Evolutionary conservation across 2,329 filamentous ascomycete species (phyloP), one percentile per base, ranked within the genome.

Genomic region (Phialemonium atrogriseum): DNA sequence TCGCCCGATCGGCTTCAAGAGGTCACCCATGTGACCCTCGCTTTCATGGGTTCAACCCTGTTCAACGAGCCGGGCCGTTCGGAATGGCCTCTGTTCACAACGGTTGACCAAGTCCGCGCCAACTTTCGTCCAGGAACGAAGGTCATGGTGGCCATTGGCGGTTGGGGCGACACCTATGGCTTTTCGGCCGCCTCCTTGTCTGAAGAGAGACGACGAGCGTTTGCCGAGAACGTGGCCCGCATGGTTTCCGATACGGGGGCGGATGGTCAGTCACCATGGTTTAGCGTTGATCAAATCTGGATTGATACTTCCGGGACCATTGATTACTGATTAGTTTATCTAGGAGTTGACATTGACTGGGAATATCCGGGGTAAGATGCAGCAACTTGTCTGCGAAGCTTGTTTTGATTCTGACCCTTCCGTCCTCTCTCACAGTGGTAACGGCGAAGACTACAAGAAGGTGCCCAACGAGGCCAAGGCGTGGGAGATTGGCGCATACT

Each of bases 101-200:
- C 60, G 2, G 60, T 78, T 3, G 49, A 51, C 4, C 49, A 60
- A 10, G 60, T 67, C 10, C 68, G 74, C 5, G 36, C 47, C 12
- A 56, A 62, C 33, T 75, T 79, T 37, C 54, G 54, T 6, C 37
- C 54, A 0, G 61, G 60, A 16, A 77, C 77, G 13, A 77, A 80
- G 42, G 55, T 86, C 14, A 68, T 80, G 59, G 66, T 86, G 22
- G 80, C 82, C 13, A 74, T 87, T 40, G 82, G 82, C 9, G 82
- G 81, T 32, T 87, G 82, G 81, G 80, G 80, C 0, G 77, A 84
- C 37, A 77, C 70, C 1, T 50, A 54, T 6, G 80, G 79, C 0
- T 86, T 84, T 46, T 66, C 69, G 0, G 51, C 50, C 8, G 79
- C 69, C 0, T 73, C 76, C 2, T 63, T 60, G 30, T 64, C 65